Percentiles rank a stretch among this genome's conserved stretches.
Conservation (phyloP, 2,329 filamentous ascomycete species). For the Grosmannia penicillata region DNA sequence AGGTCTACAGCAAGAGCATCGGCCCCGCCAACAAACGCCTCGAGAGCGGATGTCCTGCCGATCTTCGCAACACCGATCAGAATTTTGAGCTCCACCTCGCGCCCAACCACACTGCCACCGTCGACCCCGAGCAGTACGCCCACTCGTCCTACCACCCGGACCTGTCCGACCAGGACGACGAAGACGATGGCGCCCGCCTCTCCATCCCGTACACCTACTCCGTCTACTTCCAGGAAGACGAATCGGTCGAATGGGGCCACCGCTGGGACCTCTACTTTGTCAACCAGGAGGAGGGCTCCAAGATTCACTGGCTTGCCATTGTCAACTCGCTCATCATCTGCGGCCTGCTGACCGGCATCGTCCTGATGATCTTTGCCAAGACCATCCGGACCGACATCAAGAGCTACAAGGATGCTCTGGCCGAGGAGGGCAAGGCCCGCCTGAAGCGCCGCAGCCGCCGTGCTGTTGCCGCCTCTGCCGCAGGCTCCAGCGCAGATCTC, state of each 20-base stretch:
- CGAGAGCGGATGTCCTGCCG: constrained; percentile 50
- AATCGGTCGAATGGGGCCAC: constrained; percentile 64
- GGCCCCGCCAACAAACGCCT: constrained; percentile 43
- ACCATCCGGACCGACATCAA: constrained; percentile 71
- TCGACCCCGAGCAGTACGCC: constrained; percentile 30
- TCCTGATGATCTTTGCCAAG: constrained; percentile 66
- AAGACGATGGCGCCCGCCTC: constrained; percentile 49
- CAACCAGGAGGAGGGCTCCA: constrained; percentile 67
- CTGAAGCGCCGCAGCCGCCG: constrained; percentile 30
- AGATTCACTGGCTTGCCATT: constrained; percentile 80
- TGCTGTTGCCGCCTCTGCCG: constrained; percentile 13
- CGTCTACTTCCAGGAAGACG: constrained; percentile 77
- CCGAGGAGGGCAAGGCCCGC: constrained; percentile 51
- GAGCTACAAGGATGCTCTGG: constrained; percentile 47
- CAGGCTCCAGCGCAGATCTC: constrained; percentile 15
- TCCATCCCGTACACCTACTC: constrained; percentile 78
- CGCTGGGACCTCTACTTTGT: constrained; percentile 86
- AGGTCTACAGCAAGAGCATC: constrained; percentile 80
- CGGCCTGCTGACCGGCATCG: constrained; percentile 60
- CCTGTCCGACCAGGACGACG: constrained; percentile 37
- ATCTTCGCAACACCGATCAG: constrained; percentile 47
- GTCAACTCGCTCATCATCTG: constrained; percentile 77
- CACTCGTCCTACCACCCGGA: constrained; percentile 45
- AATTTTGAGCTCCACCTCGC: constrained; percentile 56
- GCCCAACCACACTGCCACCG: constrained; percentile 42